Evolutionary conservation across 768 basidiomycete species (phyloP), one percentile per base, ranked within the genome.

Genomic region (Cystofilobasidium macerans): DNA sequence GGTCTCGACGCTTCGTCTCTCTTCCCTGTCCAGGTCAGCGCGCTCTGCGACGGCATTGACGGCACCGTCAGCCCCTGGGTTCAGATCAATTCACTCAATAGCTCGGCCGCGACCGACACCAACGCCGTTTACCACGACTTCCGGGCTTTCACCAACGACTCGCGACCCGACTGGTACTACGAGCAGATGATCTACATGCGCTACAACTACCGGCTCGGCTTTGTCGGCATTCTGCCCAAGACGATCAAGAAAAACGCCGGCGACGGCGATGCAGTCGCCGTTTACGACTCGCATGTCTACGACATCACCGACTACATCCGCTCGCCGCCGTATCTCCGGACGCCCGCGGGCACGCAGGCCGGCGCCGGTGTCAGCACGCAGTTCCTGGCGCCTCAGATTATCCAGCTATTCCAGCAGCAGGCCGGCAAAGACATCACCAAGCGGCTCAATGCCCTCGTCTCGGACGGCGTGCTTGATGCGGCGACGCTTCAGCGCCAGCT

Each of bases 111-210:
- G 0, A 73, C 79, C 32, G 82, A 82, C 73, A 83, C 78, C 22
- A 87, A 92, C 71, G 80, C 86, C 0, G 80, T 84, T 71, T 99
- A 98, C 75, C 95, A 98, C 75, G 94, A 99, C 74, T 99, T 99
- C 83, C 87, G 94, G 22, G 86, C 85, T 0, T 85, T 80, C 73
- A 76, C 73, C 40, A 87, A 85, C 67, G 94, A 98, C 72, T 86
- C 87, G 0, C 84, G 95, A 12, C 94, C 95, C 0, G 95, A 99
- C 73, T 99, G 95, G 95, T 99, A 98, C 76, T 92, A 88, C 70
- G 87, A 98, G 78, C 81, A 80, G 67, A 98, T 99, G 95, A 87
- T 68, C 32, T 53, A 68, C 57, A 86, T 99, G 86, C 87, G 95
- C 9, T 95, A 86, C 80, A 86, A 84, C 61, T 84, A 84, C 71